These are phyloP conservation scores for Cercospora sp. DNA, from an alignment of 2,329 filamentous ascomycete genomes.

Conservation along the genomic window DNA sequence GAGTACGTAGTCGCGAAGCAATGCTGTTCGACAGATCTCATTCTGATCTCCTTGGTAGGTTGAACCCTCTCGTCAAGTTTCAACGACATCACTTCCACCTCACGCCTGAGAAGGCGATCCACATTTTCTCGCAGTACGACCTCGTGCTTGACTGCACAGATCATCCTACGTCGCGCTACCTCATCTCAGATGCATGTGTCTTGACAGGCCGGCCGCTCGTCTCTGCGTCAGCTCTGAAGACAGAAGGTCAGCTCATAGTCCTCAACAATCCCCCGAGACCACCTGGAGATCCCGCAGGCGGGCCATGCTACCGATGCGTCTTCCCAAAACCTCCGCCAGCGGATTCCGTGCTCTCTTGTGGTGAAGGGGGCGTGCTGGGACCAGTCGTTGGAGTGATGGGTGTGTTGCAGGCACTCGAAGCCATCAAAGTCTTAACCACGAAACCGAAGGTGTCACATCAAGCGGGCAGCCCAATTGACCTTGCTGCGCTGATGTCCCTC, in stretches of 20 bases:
- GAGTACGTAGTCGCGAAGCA: conserved; percentile 42
- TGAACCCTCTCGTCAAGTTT: conserved; percentile 73
- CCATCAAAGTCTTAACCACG: conserved; percentile 75
- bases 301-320: conserved; percentile 91
- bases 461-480: conserved; percentile 9
- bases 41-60: conserved; percentile 25
- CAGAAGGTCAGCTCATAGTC: conserved; percentile 85
- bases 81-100: conserved; percentile 65
- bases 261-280: conserved; percentile 75
- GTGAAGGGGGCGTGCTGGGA: conserved; percentile 88
- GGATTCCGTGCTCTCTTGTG: conserved; percentile 79
- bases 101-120: conserved; percentile 65
- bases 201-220: conserved; percentile 76
- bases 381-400: conserved; percentile 94
- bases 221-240: conserved; percentile 84
- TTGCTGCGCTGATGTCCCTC: conserved; percentile 22
- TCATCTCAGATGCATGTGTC: conserved; percentile 88
- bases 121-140: conserved; percentile 71
- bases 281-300: conserved; percentile 59
- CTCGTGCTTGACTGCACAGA: conserved; percentile 93
- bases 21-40: neutral
- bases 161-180: conserved; percentile 84
- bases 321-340: conserved; percentile 86
- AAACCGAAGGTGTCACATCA: conserved; percentile 29
- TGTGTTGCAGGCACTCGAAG: conserved; percentile 84